Evolutionary conservation across 2,329 filamentous ascomycete species (phyloP).

Genomic region (Diplodia corticola): DNA sequence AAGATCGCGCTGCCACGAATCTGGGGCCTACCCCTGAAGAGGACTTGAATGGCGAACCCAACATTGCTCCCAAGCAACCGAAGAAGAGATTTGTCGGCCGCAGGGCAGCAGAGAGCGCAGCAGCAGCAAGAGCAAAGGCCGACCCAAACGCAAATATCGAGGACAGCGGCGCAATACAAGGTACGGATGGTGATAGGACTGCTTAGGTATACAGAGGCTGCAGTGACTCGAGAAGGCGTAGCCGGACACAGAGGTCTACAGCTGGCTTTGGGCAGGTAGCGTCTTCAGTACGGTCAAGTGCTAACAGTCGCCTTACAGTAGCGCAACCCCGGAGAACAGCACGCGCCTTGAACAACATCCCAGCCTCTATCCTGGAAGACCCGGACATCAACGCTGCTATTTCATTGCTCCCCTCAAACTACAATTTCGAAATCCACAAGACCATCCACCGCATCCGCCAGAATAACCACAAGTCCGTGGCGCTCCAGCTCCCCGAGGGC

Average conservation of each 20-base stretch:
- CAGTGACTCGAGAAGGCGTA: background rate
- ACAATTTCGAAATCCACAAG: conserved; percentile 98
- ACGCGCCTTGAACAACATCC: conserved; percentile 87
- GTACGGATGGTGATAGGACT: conserved; percentile 43
- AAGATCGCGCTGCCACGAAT: conserved; percentile 70
- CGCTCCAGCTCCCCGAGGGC: conserved; percentile 96
- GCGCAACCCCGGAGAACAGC: conserved; percentile 70
- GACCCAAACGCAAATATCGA: conserved; percentile 52
- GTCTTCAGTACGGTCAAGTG: background rate
- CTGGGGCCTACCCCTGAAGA: conserved; percentile 67
- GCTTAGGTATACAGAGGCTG: background rate
- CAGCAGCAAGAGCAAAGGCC: conserved; percentile 41
- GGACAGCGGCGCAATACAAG: conserved; percentile 67
- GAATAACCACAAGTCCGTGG: conserved; percentile 76
- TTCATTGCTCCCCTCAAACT: conserved; percentile 85
- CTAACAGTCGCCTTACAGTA: conserved; percentile 51
- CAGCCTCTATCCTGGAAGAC: conserved; percentile 81
- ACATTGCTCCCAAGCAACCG: conserved; percentile 63
- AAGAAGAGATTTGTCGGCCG: conserved; percentile 91
- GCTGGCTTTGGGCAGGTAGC: background rate
- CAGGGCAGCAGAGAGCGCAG: conserved; percentile 64
- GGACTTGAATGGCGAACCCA: conserved; percentile 56
- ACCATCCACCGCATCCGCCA: conserved; percentile 92
- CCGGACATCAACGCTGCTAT: conserved; percentile 85
- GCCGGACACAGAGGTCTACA: background rate